Evolutionary conservation across 257 asterid species (phyloP).

Genomic region (Fraxinus quadrangulata): DNA sequence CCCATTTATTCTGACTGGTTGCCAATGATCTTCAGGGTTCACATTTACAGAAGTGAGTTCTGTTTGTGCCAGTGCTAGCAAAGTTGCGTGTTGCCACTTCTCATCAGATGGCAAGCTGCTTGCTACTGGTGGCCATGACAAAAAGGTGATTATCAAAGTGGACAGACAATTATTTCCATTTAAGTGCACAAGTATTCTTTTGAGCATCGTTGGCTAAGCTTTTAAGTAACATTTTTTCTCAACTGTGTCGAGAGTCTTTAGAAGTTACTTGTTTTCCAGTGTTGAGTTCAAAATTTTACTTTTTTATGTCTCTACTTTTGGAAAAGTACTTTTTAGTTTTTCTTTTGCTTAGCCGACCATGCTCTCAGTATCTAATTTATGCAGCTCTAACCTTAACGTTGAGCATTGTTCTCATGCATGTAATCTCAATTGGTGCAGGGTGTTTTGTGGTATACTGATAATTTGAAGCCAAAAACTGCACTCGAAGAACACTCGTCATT

Average conservation of each 20-base stretch:
- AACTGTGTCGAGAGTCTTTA: neutral
- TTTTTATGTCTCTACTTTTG: neutral
- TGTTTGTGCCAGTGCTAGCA: slow-evolving; percentile 76
- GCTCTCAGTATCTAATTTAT: neutral
- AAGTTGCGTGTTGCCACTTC: slow-evolving; percentile 93
- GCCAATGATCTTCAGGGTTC: slow-evolving; percentile 57
- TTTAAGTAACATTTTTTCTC: neutral
- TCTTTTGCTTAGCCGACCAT: neutral
- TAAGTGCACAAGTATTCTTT: neutral
- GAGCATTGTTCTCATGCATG: slow-evolving; percentile 9
- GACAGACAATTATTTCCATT: slow-evolving; percentile 10
- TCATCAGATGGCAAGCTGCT: slow-evolving; percentile 96
- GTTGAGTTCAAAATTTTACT: neutral
- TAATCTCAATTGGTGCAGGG: slow-evolving; percentile 75
- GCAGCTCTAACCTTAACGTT: slow-evolving; percentile 8
- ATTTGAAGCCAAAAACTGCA: slow-evolving; percentile 72
- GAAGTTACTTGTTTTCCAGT: neutral
- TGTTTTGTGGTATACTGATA: slow-evolving; percentile 78
- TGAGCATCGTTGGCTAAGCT: neutral
- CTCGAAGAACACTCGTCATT: slow-evolving; percentile 86
- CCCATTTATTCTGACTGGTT: slow-evolving; percentile 22
- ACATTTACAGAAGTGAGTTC: slow-evolving; percentile 68
- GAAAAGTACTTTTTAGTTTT: no score
- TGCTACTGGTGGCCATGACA: slow-evolving; percentile 97
- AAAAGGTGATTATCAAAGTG: slow-evolving; percentile 52